These are phyloP conservation scores for Pseudopyrenochaeta lycopersici DNA, from an alignment of 2,329 filamentous ascomycete genomes.

Conservation along the genomic window DNA sequence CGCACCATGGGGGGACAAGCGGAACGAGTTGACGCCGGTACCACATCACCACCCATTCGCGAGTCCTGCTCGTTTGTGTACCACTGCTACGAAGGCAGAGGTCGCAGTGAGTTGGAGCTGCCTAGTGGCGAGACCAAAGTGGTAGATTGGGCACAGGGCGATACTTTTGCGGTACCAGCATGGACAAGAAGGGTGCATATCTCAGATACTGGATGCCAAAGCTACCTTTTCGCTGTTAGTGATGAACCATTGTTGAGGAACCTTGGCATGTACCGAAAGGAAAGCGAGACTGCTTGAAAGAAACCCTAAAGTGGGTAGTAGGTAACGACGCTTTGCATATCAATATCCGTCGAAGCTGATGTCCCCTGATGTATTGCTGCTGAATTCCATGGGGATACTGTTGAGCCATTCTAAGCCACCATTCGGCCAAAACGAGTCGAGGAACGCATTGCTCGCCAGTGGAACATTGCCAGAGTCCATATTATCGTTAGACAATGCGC, in stretches of 20 bases:
- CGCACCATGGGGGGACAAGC: slow-evolving; percentile 58
- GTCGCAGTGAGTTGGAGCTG: slow-evolving; percentile 49
- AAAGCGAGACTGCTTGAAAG: background rate
- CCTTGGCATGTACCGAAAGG: slow-evolving; percentile 51
- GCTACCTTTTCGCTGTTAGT: slow-evolving; percentile 62
- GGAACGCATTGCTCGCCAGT: background rate
- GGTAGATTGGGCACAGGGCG: slow-evolving; percentile 56
- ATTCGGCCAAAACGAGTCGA: slow-evolving; percentile 2
- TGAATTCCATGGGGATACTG: slow-evolving; percentile 1
- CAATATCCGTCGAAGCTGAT: background rate
- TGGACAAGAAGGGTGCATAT: slow-evolving; percentile 57
- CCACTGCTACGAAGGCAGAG: slow-evolving; percentile 60
- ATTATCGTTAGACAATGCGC: background rate
- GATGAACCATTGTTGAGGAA: slow-evolving; percentile 62
- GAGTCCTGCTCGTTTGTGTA: slow-evolving; percentile 64
- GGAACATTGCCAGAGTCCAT: background rate
- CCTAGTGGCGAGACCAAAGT: slow-evolving; percentile 29
- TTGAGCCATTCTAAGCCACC: slow-evolving; percentile 4
- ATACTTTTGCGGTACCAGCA: slow-evolving; percentile 63
- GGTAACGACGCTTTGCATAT: background rate
- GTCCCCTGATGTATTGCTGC: background rate
- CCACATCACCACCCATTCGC: slow-evolving; percentile 47
- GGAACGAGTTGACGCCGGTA: slow-evolving; percentile 52
- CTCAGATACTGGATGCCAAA: slow-evolving; percentile 37
- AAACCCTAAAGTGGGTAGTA: slow-evolving; percentile 50